These are phyloP conservation scores for Chrysanthemum seticuspe DNA, from an alignment of 129 eudicot species.

Conservation along the genomic window DNA sequence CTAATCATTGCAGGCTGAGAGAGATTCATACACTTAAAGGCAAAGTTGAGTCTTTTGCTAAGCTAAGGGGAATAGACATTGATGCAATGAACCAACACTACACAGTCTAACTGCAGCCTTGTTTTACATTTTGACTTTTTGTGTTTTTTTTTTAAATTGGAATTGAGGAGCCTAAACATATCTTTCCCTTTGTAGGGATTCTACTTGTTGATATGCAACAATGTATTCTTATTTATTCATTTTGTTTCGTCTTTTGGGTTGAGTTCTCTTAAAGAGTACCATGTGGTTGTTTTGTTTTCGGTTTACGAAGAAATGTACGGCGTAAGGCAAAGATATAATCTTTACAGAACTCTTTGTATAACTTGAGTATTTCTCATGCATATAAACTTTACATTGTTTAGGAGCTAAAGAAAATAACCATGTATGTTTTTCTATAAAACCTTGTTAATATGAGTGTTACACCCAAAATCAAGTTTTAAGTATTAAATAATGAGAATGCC, in stretches of 20 bases:
- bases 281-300: background rate
- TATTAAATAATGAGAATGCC: too few species aligned
- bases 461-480: too few species aligned
- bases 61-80: conserved; percentile 73
- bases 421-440: too few species aligned
- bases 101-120: conserved; percentile 48
- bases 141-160: background rate
- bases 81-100: conserved; percentile 72
- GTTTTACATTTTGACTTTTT: conserved; percentile 2
- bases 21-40: conserved; percentile 79
- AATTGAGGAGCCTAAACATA: conserved; percentile 9
- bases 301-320: background rate
- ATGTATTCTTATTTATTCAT: conserved; percentile 3
- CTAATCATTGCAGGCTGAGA: conserved; percentile 50
- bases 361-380: too few species aligned
- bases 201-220: background rate
- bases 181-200: background rate
- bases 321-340: background rate
- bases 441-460: too few species aligned
- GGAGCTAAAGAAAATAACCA: too few species aligned
- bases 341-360: background rate
- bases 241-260: background rate
- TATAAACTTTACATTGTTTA: too few species aligned
- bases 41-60: conserved; percentile 76
- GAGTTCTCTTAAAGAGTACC: too few species aligned